Base-by-base conservation (phyloP, 352 stramenopile genomes). In the Phytopythium vexans region DNA sequence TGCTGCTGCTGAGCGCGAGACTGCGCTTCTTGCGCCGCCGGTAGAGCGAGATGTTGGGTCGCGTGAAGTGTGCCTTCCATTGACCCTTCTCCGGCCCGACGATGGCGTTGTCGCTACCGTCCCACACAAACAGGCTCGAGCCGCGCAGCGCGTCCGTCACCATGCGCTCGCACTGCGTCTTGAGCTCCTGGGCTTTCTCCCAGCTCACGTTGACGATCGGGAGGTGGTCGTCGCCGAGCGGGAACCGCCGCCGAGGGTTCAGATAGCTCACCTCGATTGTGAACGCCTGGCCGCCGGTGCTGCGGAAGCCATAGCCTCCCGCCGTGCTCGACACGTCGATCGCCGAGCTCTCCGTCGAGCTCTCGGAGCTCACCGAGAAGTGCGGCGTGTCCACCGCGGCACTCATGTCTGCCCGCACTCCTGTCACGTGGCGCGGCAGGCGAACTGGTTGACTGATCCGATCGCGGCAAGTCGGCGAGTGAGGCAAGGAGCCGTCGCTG, bases 191-290 rank as follows among this genome's bases (percentile, higher is more conserved):
- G 45, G 66, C 56, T 42, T 84, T 64, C 34, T 75, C 67, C 6
- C 54, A 43, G 12, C 59, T 65, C 36, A 88, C 55, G 43, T 62
- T 43, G 11, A 80, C 74, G 34, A 57, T 56, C 47, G 77, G 77
- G n/a, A 88, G 62, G 49, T 62, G 71, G 50, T 85, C 72, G 41
- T 84, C 67, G 12, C 56, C 65, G 14, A 88, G 64, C 14, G 77
- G 77, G 57, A 88, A 88, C 6, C 77, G 77, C 21, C 77, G 65
- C 2, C 77, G 69, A 37, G 74, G 77, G 56, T 88, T 83, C 36
- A 78, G 54, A 42, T 61, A 73, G 49, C 79, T 64, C 57, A 87
- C 74, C 43, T 87, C 76, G 46, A 87, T 87, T 37, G 76, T 84
- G 36, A 84, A 64, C 49, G 75, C 63, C 33, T 82, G 70, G 44